Evolutionary conservation across 148 eudicot species (phyloP), one percentile per base, ranked within the genome.

Genomic region (Cornus kousa): DNA sequence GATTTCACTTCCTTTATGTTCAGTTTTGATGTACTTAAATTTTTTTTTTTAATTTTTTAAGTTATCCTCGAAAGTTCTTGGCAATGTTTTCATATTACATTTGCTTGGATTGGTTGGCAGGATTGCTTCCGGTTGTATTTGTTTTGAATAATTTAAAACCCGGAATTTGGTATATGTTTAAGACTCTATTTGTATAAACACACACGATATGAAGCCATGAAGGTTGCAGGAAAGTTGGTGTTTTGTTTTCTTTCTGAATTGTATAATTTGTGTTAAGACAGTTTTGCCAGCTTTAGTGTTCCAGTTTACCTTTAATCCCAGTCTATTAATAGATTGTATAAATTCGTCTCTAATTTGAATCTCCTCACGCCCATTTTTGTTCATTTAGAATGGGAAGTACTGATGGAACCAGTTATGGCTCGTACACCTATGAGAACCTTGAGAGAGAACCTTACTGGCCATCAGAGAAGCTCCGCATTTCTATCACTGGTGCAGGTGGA

Each of bases 361-460:
- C 66, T 62, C 66, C 0, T 62, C 66, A 62, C 20, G 4, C 20
- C 0, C 22, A 2, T 62, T 5, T 8, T 62, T 62, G 22, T 62
- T 19, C 19, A 3, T n/a, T 37, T 53, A 88, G 87, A 82, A 88
- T 86, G 88, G 90, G 88, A 74, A 83, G 76, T 50, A 77, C 72
- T 70, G 90, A 81, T 83, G 90, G 85, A 81, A 0, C 12, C 53
- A 76, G 75, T 46, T 86, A 88, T 73, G 90, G 90, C 53, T 80
- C 83, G 28, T 88, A 81, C 88, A 88, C 90, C 43, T 88, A 88
- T 62, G 88, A 88, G 64, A 74, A 85, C 72, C 90, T 88, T 7
- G 90, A 88, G 81, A 88, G 90, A 77, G 87, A 86, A 85, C 80
- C 73, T 7, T 88, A 86, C 74, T 88, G 90, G 90, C 88, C 88